Conservation (phyloP, 1,284 basidiomycete species). For the Trichosporon ovoides region DNA sequence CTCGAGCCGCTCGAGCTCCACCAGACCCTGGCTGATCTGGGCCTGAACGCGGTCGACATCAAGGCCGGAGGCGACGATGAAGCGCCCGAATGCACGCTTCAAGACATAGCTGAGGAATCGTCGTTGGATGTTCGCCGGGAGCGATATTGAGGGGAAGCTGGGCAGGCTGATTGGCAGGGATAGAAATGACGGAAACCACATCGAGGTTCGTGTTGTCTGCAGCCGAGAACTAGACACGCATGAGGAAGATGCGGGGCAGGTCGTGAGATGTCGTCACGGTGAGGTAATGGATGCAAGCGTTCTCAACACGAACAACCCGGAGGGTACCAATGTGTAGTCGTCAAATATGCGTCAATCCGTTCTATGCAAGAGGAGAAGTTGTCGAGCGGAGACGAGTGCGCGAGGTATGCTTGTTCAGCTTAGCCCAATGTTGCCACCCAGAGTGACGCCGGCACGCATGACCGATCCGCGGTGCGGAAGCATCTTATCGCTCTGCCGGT, state of each 20-base stretch:
- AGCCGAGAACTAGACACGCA: background rate
- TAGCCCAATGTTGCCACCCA: slow-evolving; percentile 5
- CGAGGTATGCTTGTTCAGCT: background rate
- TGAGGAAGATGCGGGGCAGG: background rate
- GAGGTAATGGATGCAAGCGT: background rate
- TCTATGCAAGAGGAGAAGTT: background rate
- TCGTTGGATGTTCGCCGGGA: slow-evolving; percentile 78
- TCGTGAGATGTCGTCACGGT: background rate
- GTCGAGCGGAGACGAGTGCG: background rate
- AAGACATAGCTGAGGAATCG: slow-evolving; percentile 85
- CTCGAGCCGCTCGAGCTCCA: slow-evolving; percentile 78
- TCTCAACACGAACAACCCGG: no score
- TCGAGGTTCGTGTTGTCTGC: slow-evolving; percentile 10
- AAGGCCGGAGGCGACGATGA: slow-evolving; percentile 80
- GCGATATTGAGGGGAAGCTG: slow-evolving; percentile 49
- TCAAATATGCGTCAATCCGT: background rate
- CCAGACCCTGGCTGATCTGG: slow-evolving; percentile 79
- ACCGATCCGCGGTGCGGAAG: slow-evolving; percentile 5
- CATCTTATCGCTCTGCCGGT: slow-evolving; percentile 6
- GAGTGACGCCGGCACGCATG: background rate
- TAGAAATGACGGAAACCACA: slow-evolving; percentile 41
- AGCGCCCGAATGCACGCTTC: slow-evolving; percentile 73
- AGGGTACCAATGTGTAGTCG: background rate
- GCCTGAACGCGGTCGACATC: slow-evolving; percentile 83
- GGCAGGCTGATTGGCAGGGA: slow-evolving; percentile 35